These are phyloP conservation scores for Fusarium temperatum DNA, from an alignment of 2,329 filamentous ascomycete species.

Conservation along the genomic window DNA sequence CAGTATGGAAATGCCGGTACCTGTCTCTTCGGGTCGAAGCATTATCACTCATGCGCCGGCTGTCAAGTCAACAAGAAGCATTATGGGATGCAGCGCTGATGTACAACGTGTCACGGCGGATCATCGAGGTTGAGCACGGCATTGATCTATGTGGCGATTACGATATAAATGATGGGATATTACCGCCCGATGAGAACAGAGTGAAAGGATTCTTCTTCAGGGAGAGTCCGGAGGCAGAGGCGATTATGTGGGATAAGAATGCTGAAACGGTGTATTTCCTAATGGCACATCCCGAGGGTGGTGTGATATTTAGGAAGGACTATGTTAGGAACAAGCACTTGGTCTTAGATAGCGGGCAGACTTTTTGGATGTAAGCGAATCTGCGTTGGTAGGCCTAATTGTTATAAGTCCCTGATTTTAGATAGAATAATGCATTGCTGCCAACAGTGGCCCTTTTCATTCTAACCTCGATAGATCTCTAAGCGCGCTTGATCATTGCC, in stretches of 20 bases:
- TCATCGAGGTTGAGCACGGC: conserved; percentile 53
- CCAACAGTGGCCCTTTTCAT: neutral
- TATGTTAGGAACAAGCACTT: neutral
- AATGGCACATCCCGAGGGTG: neutral
- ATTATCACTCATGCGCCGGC: conserved; percentile 43
- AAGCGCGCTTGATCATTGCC: conserved; percentile 63
- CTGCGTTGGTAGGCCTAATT: neutral
- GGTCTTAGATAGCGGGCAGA: neutral
- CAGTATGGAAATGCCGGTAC: conserved; percentile 52
- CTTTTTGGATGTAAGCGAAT: neutral
- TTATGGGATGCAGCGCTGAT: conserved; percentile 49
- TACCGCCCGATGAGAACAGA: conserved; percentile 30
- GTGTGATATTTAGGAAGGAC: neutral
- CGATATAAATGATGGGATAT: neutral
- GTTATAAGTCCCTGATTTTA: neutral
- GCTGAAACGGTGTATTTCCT: neutral
- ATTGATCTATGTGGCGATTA: conserved; percentile 38
- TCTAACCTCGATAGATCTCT: neutral
- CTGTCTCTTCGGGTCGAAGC: conserved; percentile 48
- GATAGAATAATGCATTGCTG: neutral
- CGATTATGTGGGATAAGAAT: neutral
- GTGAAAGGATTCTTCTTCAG: conserved; percentile 30
- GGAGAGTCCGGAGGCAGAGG: neutral
- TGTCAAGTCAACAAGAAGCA: conserved; percentile 47
- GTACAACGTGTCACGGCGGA: conserved; percentile 44